These are phyloP conservation scores for Backusella circina DNA, from an alignment of 192 early-diverging fungal species.

Conservation along the genomic window DNA sequence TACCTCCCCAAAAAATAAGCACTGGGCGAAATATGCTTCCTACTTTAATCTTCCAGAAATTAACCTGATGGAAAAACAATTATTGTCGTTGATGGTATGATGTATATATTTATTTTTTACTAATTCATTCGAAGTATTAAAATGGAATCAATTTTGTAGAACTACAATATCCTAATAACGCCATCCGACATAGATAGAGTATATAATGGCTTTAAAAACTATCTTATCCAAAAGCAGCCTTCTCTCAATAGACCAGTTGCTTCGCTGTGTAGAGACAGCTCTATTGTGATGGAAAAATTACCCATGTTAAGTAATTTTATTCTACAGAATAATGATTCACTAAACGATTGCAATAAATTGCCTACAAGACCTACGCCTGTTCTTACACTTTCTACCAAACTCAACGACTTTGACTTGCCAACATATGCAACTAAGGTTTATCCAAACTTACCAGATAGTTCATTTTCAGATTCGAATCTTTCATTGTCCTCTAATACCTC, in stretches of 20 bases:
- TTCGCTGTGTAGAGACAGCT: not conserved
- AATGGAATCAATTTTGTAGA: constrained; percentile 2
- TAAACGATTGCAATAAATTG: not conserved
- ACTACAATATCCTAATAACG: constrained; percentile 24
- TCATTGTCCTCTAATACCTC: not conserved
- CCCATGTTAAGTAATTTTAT: not conserved
- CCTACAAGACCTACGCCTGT: constrained; percentile 3
- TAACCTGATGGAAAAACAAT: constrained; percentile 81
- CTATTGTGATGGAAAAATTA: not conserved
- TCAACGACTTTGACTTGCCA: not conserved
- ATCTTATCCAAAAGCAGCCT: not conserved
- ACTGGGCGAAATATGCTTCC: constrained; percentile 72
- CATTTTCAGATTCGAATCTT: not conserved
- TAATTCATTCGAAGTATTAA: not conserved
- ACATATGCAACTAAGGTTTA: not conserved
- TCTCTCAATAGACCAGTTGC: not conserved
- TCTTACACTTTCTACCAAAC: not conserved
- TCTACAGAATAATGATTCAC: not conserved
- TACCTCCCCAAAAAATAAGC: constrained; percentile 80
- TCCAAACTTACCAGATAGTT: not conserved
- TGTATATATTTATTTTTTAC: constrained; percentile 9
- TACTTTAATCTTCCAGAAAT: constrained; percentile 74
- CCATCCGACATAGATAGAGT: constrained; percentile 1
- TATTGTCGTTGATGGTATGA: constrained; percentile 60
- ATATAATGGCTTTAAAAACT: not conserved